Evolutionary conservation across 2,329 filamentous ascomycete genomes (phyloP).

Genomic region (Diplodia intermedia): DNA sequence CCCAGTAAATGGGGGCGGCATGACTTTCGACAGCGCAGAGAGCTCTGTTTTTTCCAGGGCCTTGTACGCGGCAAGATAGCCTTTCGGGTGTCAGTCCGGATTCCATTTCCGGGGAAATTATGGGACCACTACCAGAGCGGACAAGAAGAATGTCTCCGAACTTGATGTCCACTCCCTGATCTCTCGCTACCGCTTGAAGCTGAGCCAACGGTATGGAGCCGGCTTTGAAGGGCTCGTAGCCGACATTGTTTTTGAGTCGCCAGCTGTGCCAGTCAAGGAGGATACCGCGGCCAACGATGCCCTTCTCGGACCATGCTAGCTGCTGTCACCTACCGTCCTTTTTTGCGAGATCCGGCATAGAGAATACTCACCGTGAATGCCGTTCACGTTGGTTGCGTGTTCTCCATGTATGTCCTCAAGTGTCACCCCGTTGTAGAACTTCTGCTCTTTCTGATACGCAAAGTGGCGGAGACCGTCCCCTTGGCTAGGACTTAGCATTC

Average conservation of each 20-base stretch:
- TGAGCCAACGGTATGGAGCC: slow-evolving; percentile 37
- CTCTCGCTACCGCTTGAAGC: slow-evolving; percentile 37
- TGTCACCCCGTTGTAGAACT: slow-evolving; percentile 45
- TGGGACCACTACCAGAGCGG: slow-evolving; percentile 35
- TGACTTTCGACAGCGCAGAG: slow-evolving; percentile 30
- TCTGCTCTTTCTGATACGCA: slow-evolving; percentile 39
- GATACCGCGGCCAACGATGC: slow-evolving; percentile 64
- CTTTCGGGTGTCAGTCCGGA: slow-evolving; percentile 23
- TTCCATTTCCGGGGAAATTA: neutral
- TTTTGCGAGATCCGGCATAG: neutral
- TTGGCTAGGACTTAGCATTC: slow-evolving; percentile 25
- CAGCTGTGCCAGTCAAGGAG: slow-evolving; percentile 59
- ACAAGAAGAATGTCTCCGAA: slow-evolving; percentile 44
- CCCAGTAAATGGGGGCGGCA: slow-evolving; percentile 32
- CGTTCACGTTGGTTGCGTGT: slow-evolving; percentile 35
- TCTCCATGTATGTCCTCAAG: slow-evolving; percentile 40
- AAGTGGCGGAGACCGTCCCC: slow-evolving; percentile 50
- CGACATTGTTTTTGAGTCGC: slow-evolving; percentile 34
- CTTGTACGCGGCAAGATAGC: slow-evolving; percentile 37
- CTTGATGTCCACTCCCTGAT: slow-evolving; percentile 37
- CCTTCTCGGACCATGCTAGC: slow-evolving; percentile 58
- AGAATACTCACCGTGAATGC: slow-evolving; percentile 33
- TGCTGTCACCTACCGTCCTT: neutral
- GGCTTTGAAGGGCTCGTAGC: slow-evolving; percentile 39
- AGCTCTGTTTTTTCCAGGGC: slow-evolving; percentile 31